phyloP scores from a whole-genome alignment of 345 rosid species.

The Dimocarpus longan region DNA sequence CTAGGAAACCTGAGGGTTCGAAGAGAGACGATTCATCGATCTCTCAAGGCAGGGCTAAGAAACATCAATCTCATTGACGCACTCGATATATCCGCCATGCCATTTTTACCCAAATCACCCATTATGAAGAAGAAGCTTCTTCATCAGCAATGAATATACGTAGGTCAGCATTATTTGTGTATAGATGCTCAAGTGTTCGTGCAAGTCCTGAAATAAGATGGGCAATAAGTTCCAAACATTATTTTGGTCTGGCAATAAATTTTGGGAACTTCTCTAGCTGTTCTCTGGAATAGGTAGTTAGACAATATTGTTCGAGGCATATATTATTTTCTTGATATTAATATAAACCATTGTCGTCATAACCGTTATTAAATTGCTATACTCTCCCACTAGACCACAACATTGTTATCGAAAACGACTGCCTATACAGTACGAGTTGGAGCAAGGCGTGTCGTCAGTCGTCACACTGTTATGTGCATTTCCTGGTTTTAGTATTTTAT shows the following conservation, averaged over 20 bases:
- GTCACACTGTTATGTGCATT: too few relatives aligned
- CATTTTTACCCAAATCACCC: not conserved
- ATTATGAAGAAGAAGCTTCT: not conserved
- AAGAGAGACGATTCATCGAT: conserved; percentile 70
- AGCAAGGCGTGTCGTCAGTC: not conserved
- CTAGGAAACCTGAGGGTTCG: conserved; percentile 91
- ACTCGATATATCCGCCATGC: not conserved
- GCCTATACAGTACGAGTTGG: too few relatives aligned
- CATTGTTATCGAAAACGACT: not conserved
- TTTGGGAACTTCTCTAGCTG: conserved; percentile 1
- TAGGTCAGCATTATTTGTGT: conserved; percentile 20
- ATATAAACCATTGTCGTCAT: not conserved
- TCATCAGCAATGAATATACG: not conserved
- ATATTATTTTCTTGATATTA: not conserved
- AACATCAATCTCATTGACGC: conserved; percentile 89
- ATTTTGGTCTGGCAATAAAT: conserved; percentile 9
- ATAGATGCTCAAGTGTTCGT: conserved; percentile 17
- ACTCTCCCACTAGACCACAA: too few relatives aligned
- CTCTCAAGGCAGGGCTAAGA: conserved; percentile 92
- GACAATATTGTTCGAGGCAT: not conserved
- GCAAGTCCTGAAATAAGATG: conserved; percentile 5
- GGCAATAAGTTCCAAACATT: conserved; percentile 29
- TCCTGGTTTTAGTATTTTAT: too few relatives aligned
- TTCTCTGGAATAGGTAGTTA: not conserved
- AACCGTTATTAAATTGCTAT: not conserved